A percentile compares a stretch with the other conserved stretches of the same genome.
Evolutionary conservation across 2,329 filamentous ascomycete species (phyloP).

Genomic region (Fusarium sp.): DNA sequence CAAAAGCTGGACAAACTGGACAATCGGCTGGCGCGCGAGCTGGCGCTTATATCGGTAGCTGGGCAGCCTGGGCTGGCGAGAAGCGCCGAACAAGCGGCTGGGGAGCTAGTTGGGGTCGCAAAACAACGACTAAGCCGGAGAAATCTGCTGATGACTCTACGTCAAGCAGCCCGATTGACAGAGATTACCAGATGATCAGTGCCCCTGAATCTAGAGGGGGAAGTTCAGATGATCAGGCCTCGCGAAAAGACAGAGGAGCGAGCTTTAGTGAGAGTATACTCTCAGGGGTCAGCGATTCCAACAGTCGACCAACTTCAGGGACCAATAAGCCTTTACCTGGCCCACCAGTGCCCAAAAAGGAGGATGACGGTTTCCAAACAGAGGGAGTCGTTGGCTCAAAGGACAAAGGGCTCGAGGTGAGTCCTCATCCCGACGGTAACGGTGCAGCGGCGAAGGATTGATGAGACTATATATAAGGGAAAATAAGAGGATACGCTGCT

Average conservation of each 20-base stretch:
- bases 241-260: constrained; percentile 54
- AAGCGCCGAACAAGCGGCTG: constrained; percentile 72
- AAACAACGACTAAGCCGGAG: constrained; percentile 48
- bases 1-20: constrained; percentile 60
- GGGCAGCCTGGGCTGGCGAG: constrained; percentile 78
- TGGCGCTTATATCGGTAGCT: constrained; percentile 74
- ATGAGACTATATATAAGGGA: not conserved
- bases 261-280: constrained; percentile 61
- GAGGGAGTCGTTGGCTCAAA: constrained; percentile 44
- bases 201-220: constrained; percentile 46
- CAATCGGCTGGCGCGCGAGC: constrained; percentile 67
- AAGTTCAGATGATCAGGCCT: constrained; percentile 47
- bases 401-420: constrained; percentile 29
- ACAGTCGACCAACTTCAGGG: constrained; percentile 41
- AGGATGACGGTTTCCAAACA: constrained; percentile 45
- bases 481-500: not conserved
- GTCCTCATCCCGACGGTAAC: constrained; percentile 8
- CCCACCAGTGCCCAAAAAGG: constrained; percentile 27
- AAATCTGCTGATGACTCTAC: constrained; percentile 50
- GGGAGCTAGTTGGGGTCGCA: constrained; percentile 56
- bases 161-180: constrained; percentile 54
- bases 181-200: constrained; percentile 53
- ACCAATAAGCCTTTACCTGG: constrained; percentile 23
- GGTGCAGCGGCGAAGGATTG: constrained; percentile 25
- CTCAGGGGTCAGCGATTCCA: constrained; percentile 52